Evolutionary conservation across 2,329 filamentous ascomycete genomes (phyloP), one percentile per base, ranked within the genome.

Genomic region (Cladorrhinum sp.): DNA sequence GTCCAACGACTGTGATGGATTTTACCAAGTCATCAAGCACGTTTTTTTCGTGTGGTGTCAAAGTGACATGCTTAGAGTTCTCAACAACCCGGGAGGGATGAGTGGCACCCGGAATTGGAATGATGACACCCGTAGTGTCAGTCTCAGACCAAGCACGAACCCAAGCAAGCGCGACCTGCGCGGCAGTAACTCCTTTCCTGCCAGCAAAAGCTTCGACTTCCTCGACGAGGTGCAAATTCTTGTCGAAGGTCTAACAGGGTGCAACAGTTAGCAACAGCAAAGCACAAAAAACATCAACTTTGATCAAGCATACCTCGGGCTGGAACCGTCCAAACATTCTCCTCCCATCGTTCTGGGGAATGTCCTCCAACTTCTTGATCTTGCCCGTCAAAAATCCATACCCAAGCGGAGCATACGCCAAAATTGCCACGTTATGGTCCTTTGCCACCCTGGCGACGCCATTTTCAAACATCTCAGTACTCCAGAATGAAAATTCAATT

Each of bases 131-230:
- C 2, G n/a, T 46, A 5, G 16, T 46, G 70, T 72, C 33, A 80
- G 81, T 77, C 82, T 78, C n/a, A 9, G 50, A 80, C 82, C 8
- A 80, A 75, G 48, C 73, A 46, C 77, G 67, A 2, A 84, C 73
- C 87, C 88, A 92, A 56, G 79, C 80, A 50, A 91, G 75, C 2
- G 87, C 87, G 26, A 91, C 75, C 73, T 91, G 88, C 1, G 81
- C 79, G 2, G 82, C 69, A 0, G 84, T 87, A 68, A 79, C 82
- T 1, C 79, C 78, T 74, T 89, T 90, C 67, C 77, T 77, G 67
- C 76, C 69, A 2, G 88, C 87, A 42, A 91, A 68, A 7, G 74
- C 74, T 67, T 84, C 75, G 16, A 91, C 71, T 58, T 83, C 76
- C 7, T 78, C 66, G 7, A 86, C 84, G 6, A 91, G 79, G 70